phyloP scores from a whole-genome alignment of 2,329 filamentous ascomycete genomes.

The Scedosporium dehoogii region DNA sequence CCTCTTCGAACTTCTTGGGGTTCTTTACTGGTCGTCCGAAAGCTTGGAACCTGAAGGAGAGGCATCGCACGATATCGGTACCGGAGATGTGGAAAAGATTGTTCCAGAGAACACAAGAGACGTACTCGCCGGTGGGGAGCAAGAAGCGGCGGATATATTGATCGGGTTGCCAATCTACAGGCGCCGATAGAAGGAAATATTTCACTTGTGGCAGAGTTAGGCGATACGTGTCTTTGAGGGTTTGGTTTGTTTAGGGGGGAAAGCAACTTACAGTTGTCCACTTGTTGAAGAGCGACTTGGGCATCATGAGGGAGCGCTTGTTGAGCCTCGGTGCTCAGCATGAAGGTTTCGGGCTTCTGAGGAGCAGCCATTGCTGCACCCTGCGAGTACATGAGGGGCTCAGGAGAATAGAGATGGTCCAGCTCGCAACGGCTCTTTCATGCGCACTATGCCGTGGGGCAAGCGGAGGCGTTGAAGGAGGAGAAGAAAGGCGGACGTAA shows the following conservation, averaged over 20 bases:
- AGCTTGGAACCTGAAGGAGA: constrained; percentile 96
- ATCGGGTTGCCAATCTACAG: constrained; percentile 93
- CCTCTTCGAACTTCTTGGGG: constrained; percentile 99
- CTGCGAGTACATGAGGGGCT: constrained; percentile 63
- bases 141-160: constrained; percentile 96
- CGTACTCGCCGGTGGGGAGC: constrained; percentile 94
- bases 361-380: constrained; percentile 81
- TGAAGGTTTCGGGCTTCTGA: constrained; percentile 97
- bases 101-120: constrained; percentile 98
- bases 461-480: background rate
- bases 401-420: background rate
- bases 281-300: constrained; percentile 93
- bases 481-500: background rate
- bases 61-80: constrained; percentile 95
- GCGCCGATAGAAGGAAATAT: constrained; percentile 98
- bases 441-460: background rate
- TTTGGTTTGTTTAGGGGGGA: background rate
- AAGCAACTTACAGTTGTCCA: constrained; percentile 74
- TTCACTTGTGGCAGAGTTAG: constrained; percentile 58
- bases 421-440: background rate
- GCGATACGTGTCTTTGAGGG: constrained; percentile 6
- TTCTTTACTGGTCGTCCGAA: constrained; percentile 98
- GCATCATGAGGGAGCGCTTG: constrained; percentile 93
- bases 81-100: constrained; percentile 99
- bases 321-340: constrained; percentile 94